phyloP scores from a whole-genome alignment of 148 eudicot genomes.

The Spergularia bocconei region DNA sequence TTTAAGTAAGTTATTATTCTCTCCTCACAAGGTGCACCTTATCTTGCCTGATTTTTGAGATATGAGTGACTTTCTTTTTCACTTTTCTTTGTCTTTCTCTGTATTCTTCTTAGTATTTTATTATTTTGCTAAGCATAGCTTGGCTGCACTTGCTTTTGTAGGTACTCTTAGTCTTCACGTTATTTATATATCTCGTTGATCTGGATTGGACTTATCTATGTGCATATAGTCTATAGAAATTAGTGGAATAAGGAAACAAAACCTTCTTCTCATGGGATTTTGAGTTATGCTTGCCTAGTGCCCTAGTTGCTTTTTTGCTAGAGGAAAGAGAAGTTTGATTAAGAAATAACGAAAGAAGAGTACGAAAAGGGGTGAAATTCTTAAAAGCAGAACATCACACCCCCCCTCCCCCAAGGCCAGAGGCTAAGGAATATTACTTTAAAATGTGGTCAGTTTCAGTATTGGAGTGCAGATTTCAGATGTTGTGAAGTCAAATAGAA shows the following conservation, averaged over 20 bases:
- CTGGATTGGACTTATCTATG: neutral
- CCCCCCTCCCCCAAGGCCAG: too few species aligned
- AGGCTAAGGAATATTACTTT: too few species aligned
- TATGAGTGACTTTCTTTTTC: neutral
- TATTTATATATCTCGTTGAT: neutral
- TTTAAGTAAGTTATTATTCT: slow-evolving; percentile 47
- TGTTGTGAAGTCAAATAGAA: too few species aligned
- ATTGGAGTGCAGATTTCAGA: too few species aligned
- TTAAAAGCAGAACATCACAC: too few species aligned
- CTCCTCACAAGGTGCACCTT: neutral
- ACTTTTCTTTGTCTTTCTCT: too few species aligned
- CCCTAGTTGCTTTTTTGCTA: too few species aligned
- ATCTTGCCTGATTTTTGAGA: neutral
- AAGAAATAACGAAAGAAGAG: too few species aligned
- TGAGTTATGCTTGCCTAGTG: neutral
- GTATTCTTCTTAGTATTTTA: neutral
- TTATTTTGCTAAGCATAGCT: neutral
- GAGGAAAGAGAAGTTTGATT: too few species aligned
- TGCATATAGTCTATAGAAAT: neutral
- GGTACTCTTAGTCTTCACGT: neutral
- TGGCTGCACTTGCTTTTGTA: neutral
- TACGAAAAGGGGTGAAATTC: too few species aligned
- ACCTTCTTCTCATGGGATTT: neutral
- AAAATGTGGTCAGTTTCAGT: too few species aligned
- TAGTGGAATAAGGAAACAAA: neutral